Conservation (phyloP, 371 early-diverging fungal genomes). For the Mortierella sp. region DNA sequence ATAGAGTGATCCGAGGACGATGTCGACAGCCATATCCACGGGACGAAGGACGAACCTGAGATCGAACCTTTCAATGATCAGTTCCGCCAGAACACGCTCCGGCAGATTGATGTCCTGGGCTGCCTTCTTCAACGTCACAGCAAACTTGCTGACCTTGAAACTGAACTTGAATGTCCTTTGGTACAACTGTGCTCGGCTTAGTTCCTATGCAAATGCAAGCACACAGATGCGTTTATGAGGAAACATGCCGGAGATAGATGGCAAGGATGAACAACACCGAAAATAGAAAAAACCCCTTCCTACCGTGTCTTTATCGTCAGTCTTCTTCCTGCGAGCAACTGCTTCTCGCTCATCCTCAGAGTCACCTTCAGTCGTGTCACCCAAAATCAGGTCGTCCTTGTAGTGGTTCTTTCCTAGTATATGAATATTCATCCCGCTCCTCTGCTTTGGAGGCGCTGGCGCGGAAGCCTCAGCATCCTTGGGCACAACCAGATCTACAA, state of each 20-base stretch:
- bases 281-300: too few species aligned
- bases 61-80: conserved; percentile 78
- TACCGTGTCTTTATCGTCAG: conserved; percentile 27
- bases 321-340: conserved; percentile 18
- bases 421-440: conserved; percentile 20
- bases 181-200: conserved; percentile 49
- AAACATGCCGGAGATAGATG: too few species aligned
- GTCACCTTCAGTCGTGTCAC: conserved; percentile 44
- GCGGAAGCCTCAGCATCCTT: conserved; percentile 52
- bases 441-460: conserved; percentile 37
- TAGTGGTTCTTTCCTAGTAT: conserved; percentile 30
- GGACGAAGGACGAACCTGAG: conserved; percentile 78
- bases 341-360: conserved; percentile 33
- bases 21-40: conserved; percentile 77
- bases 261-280: too few species aligned
- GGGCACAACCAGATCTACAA: conserved; percentile 71
- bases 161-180: conserved; percentile 71
- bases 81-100: conserved; percentile 72
- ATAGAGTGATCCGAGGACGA: conserved; percentile 79
- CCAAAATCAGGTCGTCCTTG: conserved; percentile 40
- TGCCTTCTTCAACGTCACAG: conserved; percentile 71
- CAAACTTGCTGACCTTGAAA: conserved; percentile 80
- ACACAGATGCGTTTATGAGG: too few species aligned
- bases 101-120: conserved; percentile 50
- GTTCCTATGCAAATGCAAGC: too few species aligned